These are phyloP conservation scores for Globisporangium nagaii DNA, from an alignment of 352 stramenopile genomes.

Conservation along the genomic window DNA sequence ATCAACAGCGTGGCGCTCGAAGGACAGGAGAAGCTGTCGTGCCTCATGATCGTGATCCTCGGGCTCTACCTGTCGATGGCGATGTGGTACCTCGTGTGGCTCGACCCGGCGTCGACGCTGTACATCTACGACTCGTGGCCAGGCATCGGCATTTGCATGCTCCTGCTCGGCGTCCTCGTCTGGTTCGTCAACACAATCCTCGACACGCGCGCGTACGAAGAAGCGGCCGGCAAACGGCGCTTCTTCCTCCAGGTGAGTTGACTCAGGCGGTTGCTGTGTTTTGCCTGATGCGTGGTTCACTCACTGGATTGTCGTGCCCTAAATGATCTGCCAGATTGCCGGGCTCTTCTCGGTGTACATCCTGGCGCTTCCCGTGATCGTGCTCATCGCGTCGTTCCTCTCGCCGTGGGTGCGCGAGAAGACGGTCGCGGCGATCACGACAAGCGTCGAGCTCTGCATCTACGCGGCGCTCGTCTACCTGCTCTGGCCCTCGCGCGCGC, in stretches of 20 bases:
- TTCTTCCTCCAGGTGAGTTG: slow-evolving; percentile 65
- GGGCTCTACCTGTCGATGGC: slow-evolving; percentile 70
- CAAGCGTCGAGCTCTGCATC: slow-evolving; percentile 41
- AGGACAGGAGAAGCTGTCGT: slow-evolving; percentile 62
- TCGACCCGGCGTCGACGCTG: slow-evolving; percentile 68
- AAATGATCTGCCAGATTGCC: slow-evolving; percentile 44
- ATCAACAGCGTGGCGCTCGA: slow-evolving; percentile 64
- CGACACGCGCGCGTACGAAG: slow-evolving; percentile 58
- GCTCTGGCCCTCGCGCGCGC: slow-evolving; percentile 62
- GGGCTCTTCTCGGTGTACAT: slow-evolving; percentile 70
- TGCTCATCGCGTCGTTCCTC: slow-evolving; percentile 63
- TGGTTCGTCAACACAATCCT: slow-evolving; percentile 69
- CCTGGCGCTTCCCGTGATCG: slow-evolving; percentile 57
- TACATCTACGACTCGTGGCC: slow-evolving; percentile 85
- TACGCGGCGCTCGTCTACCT: slow-evolving; percentile 65
- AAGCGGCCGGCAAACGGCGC: slow-evolving; percentile 39
- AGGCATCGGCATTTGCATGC: slow-evolving; percentile 50
- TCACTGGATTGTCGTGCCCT: not conserved
- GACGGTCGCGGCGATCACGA: slow-evolving; percentile 52
- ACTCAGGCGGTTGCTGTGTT: no score
- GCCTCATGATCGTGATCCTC: slow-evolving; percentile 52
- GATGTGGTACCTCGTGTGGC: slow-evolving; percentile 79
- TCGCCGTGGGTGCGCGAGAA: slow-evolving; percentile 79
- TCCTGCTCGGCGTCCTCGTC: slow-evolving; percentile 51
- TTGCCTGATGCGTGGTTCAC: not conserved